These are phyloP conservation scores for Sarocladiaceae sp. DNA, from an alignment of 2,329 filamentous ascomycete genomes.

Conservation along the genomic window DNA sequence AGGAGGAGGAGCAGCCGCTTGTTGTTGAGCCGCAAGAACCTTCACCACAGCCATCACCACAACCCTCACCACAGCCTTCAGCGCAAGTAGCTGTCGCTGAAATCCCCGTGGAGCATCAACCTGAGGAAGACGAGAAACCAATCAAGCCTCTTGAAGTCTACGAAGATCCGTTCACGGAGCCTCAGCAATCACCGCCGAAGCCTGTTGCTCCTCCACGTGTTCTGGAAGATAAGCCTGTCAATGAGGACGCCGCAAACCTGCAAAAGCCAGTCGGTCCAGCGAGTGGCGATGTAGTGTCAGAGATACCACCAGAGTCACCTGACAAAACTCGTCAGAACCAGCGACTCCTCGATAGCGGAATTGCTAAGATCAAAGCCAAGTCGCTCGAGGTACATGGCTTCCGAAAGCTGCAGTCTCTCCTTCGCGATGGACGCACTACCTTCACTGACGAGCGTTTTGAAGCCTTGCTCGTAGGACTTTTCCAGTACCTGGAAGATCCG, in stretches of 20 bases:
- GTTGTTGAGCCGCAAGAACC: slow-evolving; percentile 8
- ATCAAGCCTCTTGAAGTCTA: slow-evolving; percentile 50
- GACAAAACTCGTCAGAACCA: slow-evolving; percentile 55
- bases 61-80: slow-evolving; percentile 7
- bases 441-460: slow-evolving; percentile 67
- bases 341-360: slow-evolving; percentile 68
- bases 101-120: slow-evolving; percentile 9
- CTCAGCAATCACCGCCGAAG: slow-evolving; percentile 38
- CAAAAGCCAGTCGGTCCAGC: slow-evolving; percentile 14
- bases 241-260: slow-evolving; percentile 44
- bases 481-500: slow-evolving; percentile 66
- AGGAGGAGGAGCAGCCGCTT: neutral
- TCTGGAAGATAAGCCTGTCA: slow-evolving; percentile 56
- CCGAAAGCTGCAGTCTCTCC: slow-evolving; percentile 70
- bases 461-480: slow-evolving; percentile 61
- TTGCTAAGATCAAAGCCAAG: slow-evolving; percentile 65
- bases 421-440: slow-evolving; percentile 61
- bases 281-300: slow-evolving; percentile 16
- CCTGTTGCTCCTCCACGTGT: slow-evolving; percentile 45
- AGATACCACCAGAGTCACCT: slow-evolving; percentile 27
- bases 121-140: slow-evolving; percentile 21
- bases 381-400: slow-evolving; percentile 79
- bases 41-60: slow-evolving; percentile 8
- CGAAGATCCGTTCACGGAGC: slow-evolving; percentile 55
- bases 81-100: slow-evolving; percentile 13